A percentile compares a stretch with the other conserved stretches of the same genome.
These are phyloP conservation scores for Linnemannia elongata DNA, from an alignment of 192 early-diverging fungal genomes.

Conservation along the genomic window DNA sequence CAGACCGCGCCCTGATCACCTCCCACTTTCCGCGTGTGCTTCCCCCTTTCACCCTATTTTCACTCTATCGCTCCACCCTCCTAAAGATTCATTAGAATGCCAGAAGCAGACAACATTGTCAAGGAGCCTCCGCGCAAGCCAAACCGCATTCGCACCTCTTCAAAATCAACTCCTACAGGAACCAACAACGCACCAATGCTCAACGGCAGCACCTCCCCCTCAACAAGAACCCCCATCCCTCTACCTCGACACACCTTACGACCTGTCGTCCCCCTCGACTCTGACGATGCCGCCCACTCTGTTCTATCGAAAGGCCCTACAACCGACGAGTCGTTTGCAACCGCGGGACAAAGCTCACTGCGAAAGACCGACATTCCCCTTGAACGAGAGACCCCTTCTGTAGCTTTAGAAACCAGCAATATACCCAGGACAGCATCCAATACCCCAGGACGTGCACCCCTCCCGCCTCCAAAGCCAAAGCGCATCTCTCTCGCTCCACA, in stretches of 20 bases:
- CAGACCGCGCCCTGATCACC: slow-evolving; percentile 1
- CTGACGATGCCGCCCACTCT: neutral
- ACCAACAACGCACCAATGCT: neutral
- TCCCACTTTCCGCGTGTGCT: neutral
- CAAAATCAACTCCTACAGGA: slow-evolving; percentile 9
- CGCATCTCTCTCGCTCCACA: slow-evolving; percentile 44
- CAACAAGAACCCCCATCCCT: slow-evolving; percentile 20
- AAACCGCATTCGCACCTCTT: slow-evolving; percentile 32
- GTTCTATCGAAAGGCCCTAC: neutral
- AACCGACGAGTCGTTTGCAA: neutral
- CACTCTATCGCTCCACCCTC: neutral
- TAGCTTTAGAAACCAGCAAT: neutral
- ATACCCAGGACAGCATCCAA: neutral
- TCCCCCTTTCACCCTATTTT: neutral
- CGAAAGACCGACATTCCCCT: neutral
- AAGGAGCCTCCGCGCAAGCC: slow-evolving; percentile 52
- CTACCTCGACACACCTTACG: slow-evolving; percentile 8
- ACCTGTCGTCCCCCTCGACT: neutral
- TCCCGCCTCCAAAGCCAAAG: slow-evolving; percentile 50
- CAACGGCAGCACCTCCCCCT: neutral
- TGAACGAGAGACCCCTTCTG: neutral
- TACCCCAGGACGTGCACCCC: neutral
- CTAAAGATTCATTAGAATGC: neutral
- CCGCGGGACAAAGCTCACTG: neutral
- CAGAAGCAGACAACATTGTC: slow-evolving; percentile 10